Base-by-base conservation (phyloP, 257 asterid species). In the Nicotiana benthamiana region DNA sequence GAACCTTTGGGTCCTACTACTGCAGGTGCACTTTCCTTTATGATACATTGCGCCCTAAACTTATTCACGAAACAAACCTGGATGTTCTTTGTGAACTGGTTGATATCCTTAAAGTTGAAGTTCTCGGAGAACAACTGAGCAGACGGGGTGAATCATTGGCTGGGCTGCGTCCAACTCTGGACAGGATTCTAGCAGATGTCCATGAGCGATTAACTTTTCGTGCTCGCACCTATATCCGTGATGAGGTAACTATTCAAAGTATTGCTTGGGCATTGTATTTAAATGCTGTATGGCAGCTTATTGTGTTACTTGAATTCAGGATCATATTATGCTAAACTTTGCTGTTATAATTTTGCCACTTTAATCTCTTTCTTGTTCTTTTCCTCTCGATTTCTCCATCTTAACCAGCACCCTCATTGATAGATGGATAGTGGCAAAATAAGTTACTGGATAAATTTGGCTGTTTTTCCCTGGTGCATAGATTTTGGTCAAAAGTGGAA, bases 41-140 rank as follows among this genome's bases (percentile, higher is more conserved):
- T 87, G 99, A 96, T 83, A 96, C 97, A 46, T 86, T 94, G 78
- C 93, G 98, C 40, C 98, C 98, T 24, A 96, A 91, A 86, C 97
- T 96, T 77, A 94, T 94, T 86, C 98, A 96, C 82, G 99, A 96
- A 90, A 94, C 95, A 75, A 94, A 91, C 88, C 92, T 96, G 85
- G 99, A 96, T 90, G 88, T 87, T 82, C 98, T 96, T 79, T 96
- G 99, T 85, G 98, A 96, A 82, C 92, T 96, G 64, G 97, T 96
- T 83, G 95, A 94, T 84, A 94, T 96, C 87, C 93, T 96, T 75
- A 94, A 94, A 88, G 93, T 96, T 72, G 98, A 94, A 88, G 98
- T 96, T 83, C 89, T 96, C 70, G 97, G 97, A 79, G 97, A 96
- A 86, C 97, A 94, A 83, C 87, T 94, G 51, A 91, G 90, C 84